Conservation (phyloP, 1,284 basidiomycete genomes). For the Sanguinoderma infundibulare region DNA sequence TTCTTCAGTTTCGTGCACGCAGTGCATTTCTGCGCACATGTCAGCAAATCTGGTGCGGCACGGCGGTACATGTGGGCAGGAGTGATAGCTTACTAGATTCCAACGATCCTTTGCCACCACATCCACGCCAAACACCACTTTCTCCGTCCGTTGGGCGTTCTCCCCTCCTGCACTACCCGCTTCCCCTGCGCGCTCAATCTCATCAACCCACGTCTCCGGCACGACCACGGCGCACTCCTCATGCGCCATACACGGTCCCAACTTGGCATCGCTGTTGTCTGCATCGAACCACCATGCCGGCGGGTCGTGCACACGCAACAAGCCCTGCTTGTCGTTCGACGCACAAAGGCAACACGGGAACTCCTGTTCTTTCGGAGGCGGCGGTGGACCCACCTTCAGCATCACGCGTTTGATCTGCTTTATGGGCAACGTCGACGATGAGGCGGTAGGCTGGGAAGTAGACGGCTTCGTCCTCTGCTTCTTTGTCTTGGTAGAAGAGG, state of each 20-base stretch:
- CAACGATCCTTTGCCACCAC: constrained; percentile 88
- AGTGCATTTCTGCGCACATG: constrained; percentile 78
- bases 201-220: constrained; percentile 88
- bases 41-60: neutral
- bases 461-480: constrained; percentile 39
- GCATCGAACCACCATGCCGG: constrained; percentile 56
- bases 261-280: constrained; percentile 30
- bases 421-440: constrained; percentile 26
- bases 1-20: constrained; percentile 72
- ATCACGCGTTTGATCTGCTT: constrained; percentile 56
- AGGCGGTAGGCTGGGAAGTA: constrained; percentile 15
- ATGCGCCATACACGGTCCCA: constrained; percentile 71
- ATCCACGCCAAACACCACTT: constrained; percentile 80
- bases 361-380: constrained; percentile 55
- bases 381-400: constrained; percentile 55
- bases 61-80: constrained; percentile 3
- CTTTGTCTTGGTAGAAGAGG: constrained; percentile 27
- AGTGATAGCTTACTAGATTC: constrained; percentile 72
- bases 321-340: constrained; percentile 55
- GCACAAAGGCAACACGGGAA: constrained; percentile 87
- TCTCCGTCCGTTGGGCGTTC: constrained; percentile 46
- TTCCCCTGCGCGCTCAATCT: constrained; percentile 44
- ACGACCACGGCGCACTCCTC: constrained; percentile 78
- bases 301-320: constrained; percentile 74
- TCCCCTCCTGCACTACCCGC: constrained; percentile 28